These are phyloP conservation scores for Mimosa bimucronata DNA, from an alignment of 306 rosid species.

Conservation along the genomic window DNA sequence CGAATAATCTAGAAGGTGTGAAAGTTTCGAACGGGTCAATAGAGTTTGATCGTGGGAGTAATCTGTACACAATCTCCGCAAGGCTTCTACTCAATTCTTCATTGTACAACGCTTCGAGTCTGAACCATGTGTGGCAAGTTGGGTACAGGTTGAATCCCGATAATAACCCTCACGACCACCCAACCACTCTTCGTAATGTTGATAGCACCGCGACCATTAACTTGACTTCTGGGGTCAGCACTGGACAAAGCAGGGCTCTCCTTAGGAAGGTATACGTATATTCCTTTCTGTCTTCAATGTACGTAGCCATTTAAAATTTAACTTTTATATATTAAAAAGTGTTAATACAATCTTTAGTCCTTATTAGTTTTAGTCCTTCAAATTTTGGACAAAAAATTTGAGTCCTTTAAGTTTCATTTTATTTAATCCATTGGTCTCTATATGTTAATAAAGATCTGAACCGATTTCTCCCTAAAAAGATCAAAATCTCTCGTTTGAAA, in stretches of 20 bases:
- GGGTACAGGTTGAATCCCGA: conserved; percentile 21
- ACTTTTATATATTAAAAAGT: too few species aligned
- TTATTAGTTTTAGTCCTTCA: too few species aligned
- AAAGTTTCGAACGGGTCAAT: neutral
- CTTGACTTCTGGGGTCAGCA: conserved; percentile 13
- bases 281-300: too few species aligned
- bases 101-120: conserved; percentile 27
- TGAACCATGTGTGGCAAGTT: conserved; percentile 86
- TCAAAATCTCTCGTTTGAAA: too few species aligned
- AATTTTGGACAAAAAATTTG: too few species aligned
- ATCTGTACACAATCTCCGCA: conserved; percentile 38
- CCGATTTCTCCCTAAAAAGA: too few species aligned
- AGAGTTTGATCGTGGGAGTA: neutral
- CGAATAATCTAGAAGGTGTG: neutral
- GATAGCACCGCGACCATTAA: conserved; percentile 69
- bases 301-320: too few species aligned
- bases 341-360: too few species aligned
- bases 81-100: conserved; percentile 39
- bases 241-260: conserved; percentile 31
- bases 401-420: too few species aligned
- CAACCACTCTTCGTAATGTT: conserved; percentile 49
- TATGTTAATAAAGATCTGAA: too few species aligned
- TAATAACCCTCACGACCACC: conserved; percentile 49
- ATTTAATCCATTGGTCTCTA: too few species aligned
- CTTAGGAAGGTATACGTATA: conserved; percentile 45